Percentiles rank a stretch among this genome's conserved stretches.
phyloP scores from a whole-genome alignment of 768 basidiomycete species.

The Phaeolepiota aurea region DNA sequence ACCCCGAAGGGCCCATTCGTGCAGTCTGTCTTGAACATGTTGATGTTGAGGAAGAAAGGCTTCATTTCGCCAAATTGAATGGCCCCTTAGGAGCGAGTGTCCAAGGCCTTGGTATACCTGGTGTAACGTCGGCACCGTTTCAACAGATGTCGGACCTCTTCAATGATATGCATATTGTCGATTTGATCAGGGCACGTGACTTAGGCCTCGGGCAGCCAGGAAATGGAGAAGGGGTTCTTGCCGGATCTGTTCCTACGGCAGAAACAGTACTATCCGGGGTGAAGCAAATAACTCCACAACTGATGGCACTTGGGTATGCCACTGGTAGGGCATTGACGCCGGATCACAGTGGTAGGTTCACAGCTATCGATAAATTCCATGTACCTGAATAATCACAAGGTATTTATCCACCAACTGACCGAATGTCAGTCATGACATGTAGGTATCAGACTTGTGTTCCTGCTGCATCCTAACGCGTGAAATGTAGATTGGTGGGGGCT shows the following conservation, averaged over 20 bases:
- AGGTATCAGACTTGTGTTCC: constrained; percentile 15
- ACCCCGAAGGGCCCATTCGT: constrained; percentile 47
- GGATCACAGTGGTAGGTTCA: constrained; percentile 48
- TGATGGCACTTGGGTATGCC: constrained; percentile 73
- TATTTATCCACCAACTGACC: constrained; percentile 64
- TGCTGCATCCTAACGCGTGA: constrained; percentile 3
- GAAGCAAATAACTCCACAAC: constrained; percentile 63
- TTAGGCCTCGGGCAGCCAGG: constrained; percentile 71
- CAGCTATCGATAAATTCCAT: background rate
- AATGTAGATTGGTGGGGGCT: constrained; percentile 84
- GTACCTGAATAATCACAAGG: constrained; percentile 21
- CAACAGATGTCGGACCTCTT: constrained; percentile 42
- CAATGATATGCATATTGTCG: constrained; percentile 52
- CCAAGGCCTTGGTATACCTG: constrained; percentile 16
- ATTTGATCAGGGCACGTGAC: constrained; percentile 51
- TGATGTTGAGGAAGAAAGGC: constrained; percentile 53
- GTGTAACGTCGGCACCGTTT: constrained; percentile 40
- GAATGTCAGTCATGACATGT: constrained; percentile 78
- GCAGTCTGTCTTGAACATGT: constrained; percentile 64
- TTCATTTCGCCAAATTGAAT: constrained; percentile 41
- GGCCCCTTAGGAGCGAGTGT: background rate
- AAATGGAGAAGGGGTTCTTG: constrained; percentile 56
- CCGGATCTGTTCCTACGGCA: constrained; percentile 71
- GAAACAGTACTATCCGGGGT: constrained; percentile 64
- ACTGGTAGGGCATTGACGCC: constrained; percentile 58